A percentile compares a stretch with the other conserved stretches of the same genome.
Conservation (phyloP, 139 green algal species). For the Ettlia oleoabundans region DNA sequence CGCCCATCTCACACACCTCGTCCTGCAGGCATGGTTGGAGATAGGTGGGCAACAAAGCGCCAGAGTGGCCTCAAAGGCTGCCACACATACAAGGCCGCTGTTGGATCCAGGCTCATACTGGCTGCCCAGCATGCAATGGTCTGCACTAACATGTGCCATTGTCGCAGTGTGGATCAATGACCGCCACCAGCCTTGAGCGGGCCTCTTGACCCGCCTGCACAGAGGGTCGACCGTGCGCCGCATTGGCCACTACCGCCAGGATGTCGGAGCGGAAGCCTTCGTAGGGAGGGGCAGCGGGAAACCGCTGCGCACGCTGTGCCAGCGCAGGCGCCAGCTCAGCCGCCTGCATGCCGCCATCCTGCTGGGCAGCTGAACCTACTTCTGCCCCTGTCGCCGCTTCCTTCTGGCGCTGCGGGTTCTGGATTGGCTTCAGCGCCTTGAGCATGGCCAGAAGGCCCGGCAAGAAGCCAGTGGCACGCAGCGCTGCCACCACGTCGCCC, state of each 20-base stretch:
- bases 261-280: conserved; percentile 75
- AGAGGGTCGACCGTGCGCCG: conserved; percentile 26
- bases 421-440: conserved; percentile 34
- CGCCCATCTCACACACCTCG: conserved; percentile 46
- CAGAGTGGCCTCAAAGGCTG: too few species aligned
- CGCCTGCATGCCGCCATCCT: conserved; percentile 30
- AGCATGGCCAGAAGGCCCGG: conserved; percentile 46
- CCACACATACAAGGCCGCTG: too few species aligned
- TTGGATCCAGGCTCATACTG: too few species aligned
- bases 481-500: not conserved
- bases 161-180: too few species aligned
- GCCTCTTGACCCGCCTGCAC: conserved; percentile 42
- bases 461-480: conserved; percentile 23
- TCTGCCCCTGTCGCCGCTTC: not conserved
- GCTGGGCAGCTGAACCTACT: not conserved
- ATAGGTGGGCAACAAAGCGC: too few species aligned
- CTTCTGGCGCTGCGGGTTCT: not conserved
- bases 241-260: conserved; percentile 75
- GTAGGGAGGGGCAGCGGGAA: conserved; percentile 54
- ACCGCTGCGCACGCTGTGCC: not conserved
- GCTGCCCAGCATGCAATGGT: too few species aligned
- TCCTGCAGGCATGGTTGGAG: conserved; percentile 45
- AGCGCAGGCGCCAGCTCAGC: conserved; percentile 8
- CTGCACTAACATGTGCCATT: too few species aligned
- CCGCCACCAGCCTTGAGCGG: too few species aligned